Base-by-base conservation (phyloP, 139 green algal genomes). In the Tetraselmis striata region DNA sequence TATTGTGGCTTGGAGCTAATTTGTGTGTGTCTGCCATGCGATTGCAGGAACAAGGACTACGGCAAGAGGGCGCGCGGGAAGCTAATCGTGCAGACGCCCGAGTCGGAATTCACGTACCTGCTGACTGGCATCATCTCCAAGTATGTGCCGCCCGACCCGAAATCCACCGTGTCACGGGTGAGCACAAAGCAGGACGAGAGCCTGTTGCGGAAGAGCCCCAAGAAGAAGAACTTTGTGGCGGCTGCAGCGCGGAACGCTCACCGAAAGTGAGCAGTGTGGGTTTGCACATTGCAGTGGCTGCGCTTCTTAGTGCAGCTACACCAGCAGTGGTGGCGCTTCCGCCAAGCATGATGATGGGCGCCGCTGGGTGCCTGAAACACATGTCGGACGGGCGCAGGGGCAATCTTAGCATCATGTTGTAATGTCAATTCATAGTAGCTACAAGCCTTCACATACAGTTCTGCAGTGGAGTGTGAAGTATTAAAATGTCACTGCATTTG, bases 71-170 rank as follows among this genome's bases (percentile, higher is more conserved):
- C 29, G 29, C 30, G 84, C 59, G 84, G 75, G 2, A 81, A 58
- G 30, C 76, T 87, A 1, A 75, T 87, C 29, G 80, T 87, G 24
- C 74, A 80, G 45, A 87, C 84, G 59, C 29, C 75, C 11, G 79
- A 84, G 79, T 82, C 24, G 30, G n/a, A 84, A 32, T 87, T 80
- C 76, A 76, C 32, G 30, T 84, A 79, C 77, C 5, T 79, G 75
- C 32, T 87, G 30, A 23, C 27, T 18, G 84, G 84, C n/a, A 84
- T 80, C 1, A 28, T 31, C 30, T 80, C 84, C 0, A 29, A 78
- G 27, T 87, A 87, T 31, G 77, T 82, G 28, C 32, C 79, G 26
- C 84, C 84, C 28, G 75, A 67, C 18, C 45, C 45, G 11, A 67
- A 18, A 5, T 5, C 45, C 45, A 67, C 45, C 45, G 45, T 18